Evolutionary conservation across 441 rosid species (phyloP), one percentile per base, ranked within the genome.

Genomic region (Brassica hybrid): DNA sequence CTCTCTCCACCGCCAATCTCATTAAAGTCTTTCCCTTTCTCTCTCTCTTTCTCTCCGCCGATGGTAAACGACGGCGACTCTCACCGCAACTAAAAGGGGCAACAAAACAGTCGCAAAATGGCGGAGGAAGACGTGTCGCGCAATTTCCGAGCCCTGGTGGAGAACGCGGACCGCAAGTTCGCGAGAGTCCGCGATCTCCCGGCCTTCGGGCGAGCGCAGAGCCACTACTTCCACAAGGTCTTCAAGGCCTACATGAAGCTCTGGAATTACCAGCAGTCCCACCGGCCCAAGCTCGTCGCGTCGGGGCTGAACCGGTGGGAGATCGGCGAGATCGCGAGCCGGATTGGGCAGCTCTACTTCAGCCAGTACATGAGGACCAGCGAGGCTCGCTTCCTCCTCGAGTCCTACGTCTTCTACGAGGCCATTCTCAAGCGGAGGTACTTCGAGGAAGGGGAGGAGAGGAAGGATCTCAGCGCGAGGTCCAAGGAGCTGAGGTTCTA

Each of bases 261-360:
- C 1, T 95, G 99, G 99, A 93, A 85, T 88, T 93, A 83, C 86
- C 99, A 95, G 89, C 97, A 91, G 61, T 91, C 85, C 30, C 81
- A 93, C 83, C 82, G 99, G 80, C 13, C 88, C 1, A 83, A 77
- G 80, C 97, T 95, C 18, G 89, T 95, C 1, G 86, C 79, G 4
- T 80, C 90, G 13, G 98, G 98, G 21, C 78, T 93, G 72, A 86
- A 89, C 76, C 91, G 99, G 13, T 95, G 97, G 97, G 99, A 93
- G 80, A 93, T 91, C 63, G 99, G 98, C 23, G 98, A 95, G 91
- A 91, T 95, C 88, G 98, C 99, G 3, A 85, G 98, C 84, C 95
- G 99, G 83, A 95, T 95, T 88, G 98, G 98, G 34, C 98, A 95
- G 90, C 89, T 95, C 50, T 95, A 95, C 83, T 95, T 86, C 76